Evolutionary conservation across 2,329 filamentous ascomycete species (phyloP).

Genomic region (Aspergillus awamori): DNA sequence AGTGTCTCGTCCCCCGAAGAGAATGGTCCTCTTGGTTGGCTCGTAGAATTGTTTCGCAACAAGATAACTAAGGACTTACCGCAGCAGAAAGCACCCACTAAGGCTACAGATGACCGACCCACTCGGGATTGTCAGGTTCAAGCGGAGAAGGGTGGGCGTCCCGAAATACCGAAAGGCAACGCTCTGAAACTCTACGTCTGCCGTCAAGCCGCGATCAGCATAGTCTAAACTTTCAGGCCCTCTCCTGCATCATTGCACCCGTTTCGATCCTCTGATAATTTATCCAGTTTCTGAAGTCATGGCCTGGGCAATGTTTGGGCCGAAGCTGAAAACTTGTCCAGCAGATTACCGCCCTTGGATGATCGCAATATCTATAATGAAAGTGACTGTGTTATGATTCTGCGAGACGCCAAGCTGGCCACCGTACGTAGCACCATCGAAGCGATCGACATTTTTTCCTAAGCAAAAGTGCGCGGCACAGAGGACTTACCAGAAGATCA

Average conservation of each 20-base stretch:
- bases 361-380: constrained; percentile 65
- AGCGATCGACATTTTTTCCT: not conserved
- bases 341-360: constrained; percentile 69
- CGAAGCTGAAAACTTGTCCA: constrained; percentile 60
- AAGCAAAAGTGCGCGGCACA: not conserved
- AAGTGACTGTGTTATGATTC: constrained; percentile 53
- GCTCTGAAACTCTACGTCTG: constrained; percentile 32
- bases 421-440: constrained; percentile 57
- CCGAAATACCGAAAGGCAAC: constrained; percentile 44
- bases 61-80: constrained; percentile 69
- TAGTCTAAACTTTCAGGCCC: not conserved
- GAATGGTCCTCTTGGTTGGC: constrained; percentile 52
- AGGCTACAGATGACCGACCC: constrained; percentile 47
- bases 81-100: constrained; percentile 65
- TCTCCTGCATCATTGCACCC: not conserved
- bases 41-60: constrained; percentile 68
- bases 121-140: constrained; percentile 37
- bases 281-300: constrained; percentile 42
- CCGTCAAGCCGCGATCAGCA: not conserved
- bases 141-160: constrained; percentile 32
- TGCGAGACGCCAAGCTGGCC: constrained; percentile 58
- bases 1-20: constrained; percentile 37
- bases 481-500: too few species aligned
- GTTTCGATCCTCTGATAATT: constrained; percentile 20
- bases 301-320: constrained; percentile 55